Base-by-base conservation (phyloP, 768 basidiomycete species). In the Tulasnella sp. region DNA sequence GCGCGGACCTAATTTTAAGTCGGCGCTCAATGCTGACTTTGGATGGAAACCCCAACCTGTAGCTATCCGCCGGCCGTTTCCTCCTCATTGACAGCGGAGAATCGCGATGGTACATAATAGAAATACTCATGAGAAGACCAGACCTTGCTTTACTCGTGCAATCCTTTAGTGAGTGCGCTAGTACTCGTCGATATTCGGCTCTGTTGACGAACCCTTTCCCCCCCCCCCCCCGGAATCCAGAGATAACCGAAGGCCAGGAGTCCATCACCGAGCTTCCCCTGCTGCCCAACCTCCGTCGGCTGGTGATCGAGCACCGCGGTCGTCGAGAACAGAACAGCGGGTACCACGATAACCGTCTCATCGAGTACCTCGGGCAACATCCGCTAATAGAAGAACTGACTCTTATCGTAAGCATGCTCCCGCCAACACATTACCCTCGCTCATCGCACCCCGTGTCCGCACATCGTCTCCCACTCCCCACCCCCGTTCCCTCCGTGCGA, bases 191-290 rank as follows among this genome's bases (percentile, higher is more conserved):
- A 17, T 3, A 17, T 32, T 26, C 12, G 40, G 22, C 22, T 29
- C 67, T 34, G 32, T 34, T 68, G 32, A 68, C 39, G 2, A 68
- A 34, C 19, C 19, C 16, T 19, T 19, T 16, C 22, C 40, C 44
- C 22, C 34, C 47, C 7, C 22, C 35, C 9, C 44, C 17, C 5
- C 32, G 44, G 7, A 44, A 22, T 47, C n/a, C n/a, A 72, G 71
- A 72, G 39, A 63, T 72, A 17, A 72, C 71, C 11, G 71, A 72
- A 64, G 71, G 71, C 62, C 71, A 72, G 34, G 71, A 72, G 22
- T 64, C 71, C 32, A 72, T 72, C 37, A 62, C 37, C 34, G 37
- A 63, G 62, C 62, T 72, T 8, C 71, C 71, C 16, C 36, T 64
- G 26, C 35, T 72, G 22, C 71, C 71, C 34, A 63, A 72, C 39